Evolutionary conservation across 2,329 filamentous ascomycete species (phyloP).

Genomic region (Verticillium zaregamsianum): DNA sequence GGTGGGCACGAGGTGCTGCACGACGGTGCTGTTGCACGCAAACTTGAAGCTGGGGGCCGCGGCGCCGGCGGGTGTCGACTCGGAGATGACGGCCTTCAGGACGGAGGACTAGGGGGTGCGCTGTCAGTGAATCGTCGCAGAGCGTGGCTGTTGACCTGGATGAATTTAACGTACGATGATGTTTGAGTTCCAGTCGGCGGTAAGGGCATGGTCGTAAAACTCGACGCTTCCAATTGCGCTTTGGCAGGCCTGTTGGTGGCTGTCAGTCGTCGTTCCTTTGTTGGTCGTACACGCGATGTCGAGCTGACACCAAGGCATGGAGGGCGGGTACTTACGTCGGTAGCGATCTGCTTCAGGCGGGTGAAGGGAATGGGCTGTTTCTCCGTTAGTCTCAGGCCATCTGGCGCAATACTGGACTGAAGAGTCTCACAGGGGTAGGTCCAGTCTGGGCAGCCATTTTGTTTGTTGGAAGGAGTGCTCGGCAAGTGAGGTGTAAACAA

Average conservation of each 20-base stretch:
- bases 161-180: slow-evolving; percentile 69
- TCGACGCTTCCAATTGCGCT: slow-evolving; percentile 68
- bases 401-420: background rate
- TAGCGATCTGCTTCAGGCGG: slow-evolving; percentile 79
- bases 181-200: slow-evolving; percentile 81
- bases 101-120: slow-evolving; percentile 59
- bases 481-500: background rate
- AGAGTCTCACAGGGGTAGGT: background rate
- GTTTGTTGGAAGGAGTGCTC: background rate
- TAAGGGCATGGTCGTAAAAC: slow-evolving; percentile 83
- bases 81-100: slow-evolving; percentile 72
- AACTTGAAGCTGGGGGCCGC: slow-evolving; percentile 76
- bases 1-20: slow-evolving; percentile 80
- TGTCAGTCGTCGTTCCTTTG: background rate
- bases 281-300: background rate
- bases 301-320: background rate
- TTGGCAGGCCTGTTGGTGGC: slow-evolving; percentile 68
- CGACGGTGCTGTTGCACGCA: slow-evolving; percentile 96
- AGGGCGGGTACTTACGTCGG: slow-evolving; percentile 57
- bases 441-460: slow-evolving; percentile 2
- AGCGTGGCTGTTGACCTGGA: background rate
- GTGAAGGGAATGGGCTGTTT: slow-evolving; percentile 70
- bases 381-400: background rate
- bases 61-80: slow-evolving; percentile 57
- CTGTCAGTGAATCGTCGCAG: background rate